Conservation (phyloP, 1,284 basidiomycete genomes). For the Leccinum colubrinum region DNA sequence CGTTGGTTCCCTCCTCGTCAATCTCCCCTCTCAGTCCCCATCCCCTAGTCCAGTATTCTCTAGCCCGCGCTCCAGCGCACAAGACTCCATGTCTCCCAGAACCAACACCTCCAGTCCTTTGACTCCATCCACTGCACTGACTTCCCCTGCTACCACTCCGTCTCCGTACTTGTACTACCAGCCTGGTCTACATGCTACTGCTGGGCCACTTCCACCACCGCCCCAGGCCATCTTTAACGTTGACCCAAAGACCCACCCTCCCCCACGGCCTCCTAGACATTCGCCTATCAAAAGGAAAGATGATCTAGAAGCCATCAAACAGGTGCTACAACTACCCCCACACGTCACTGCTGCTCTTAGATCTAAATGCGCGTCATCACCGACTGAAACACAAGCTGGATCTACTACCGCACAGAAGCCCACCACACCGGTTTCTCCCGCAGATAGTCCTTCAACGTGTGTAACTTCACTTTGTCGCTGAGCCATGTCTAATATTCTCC, state of each 20-base stretch:
- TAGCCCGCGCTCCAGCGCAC: slow-evolving; percentile 29
- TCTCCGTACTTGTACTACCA: slow-evolving; percentile 58
- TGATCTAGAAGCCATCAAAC: slow-evolving; percentile 54
- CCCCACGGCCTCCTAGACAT: slow-evolving; percentile 64
- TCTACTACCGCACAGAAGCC: slow-evolving; percentile 6
- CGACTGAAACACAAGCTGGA: slow-evolving; percentile 6
- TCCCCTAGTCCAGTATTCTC: slow-evolving; percentile 26
- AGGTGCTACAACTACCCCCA: slow-evolving; percentile 54
- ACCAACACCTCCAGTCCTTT: slow-evolving; percentile 25
- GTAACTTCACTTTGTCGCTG: slow-evolving; percentile 2
- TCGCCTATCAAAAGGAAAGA: slow-evolving; percentile 47
- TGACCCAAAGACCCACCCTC: slow-evolving; percentile 44
- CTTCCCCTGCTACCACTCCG: slow-evolving; percentile 27
- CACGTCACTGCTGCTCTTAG: slow-evolving; percentile 48
- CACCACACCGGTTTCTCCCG: background rate
- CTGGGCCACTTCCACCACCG: slow-evolving; percentile 69
- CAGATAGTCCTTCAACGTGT: slow-evolving; percentile 23
- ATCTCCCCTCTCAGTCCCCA: slow-evolving; percentile 32
- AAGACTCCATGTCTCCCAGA: slow-evolving; percentile 30
- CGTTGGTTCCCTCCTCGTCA: slow-evolving; percentile 56
- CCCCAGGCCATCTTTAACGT: slow-evolving; percentile 54
- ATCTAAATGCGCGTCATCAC: slow-evolving; percentile 15
- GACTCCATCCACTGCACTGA: slow-evolving; percentile 27
- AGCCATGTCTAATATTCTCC: background rate
- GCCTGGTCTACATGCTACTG: slow-evolving; percentile 65